Evolutionary conservation across 208 protist genomes (phyloP), one percentile per base, ranked within the genome.

Genomic region (Trypanosoma vivax): DNA sequence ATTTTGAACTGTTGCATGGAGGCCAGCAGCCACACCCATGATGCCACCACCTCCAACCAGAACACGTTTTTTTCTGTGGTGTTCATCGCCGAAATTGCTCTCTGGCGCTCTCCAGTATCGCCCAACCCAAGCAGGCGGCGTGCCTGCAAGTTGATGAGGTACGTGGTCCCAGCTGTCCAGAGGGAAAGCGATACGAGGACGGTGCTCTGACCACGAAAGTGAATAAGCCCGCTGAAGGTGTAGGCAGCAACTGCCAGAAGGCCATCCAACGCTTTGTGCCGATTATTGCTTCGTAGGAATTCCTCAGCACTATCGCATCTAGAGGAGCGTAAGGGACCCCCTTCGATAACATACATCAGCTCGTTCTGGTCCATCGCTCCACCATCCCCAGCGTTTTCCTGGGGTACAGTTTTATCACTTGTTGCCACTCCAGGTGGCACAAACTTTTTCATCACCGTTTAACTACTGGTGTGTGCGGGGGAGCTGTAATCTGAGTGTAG

Each of bases 11-110:
- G 79, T 62, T 91, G 83, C n/a, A 87, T 63, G 0, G 83, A 73
- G 2, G 76, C 61, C 30, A 91, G 60, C 76, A 87, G 74, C 83
- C 83, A 91, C 42, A 91, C 52, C 83, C 83, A 91, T 57, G 76
- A 85, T 0, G 69, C 82, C 10, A 86, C 70, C 35, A 70, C 63
- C 46, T 79, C 77, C 14, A 79, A 57, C 51, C 78, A 45, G 52
- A 83, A 90, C 10, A 81, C 70, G 23, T 79, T 69, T 37, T 63
- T 70, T 31, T 66, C 50, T 16, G 52, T 13, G 13, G 59, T n/a
- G 21, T 33, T 43, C 41, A 59, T 59, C 2, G 50, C 45, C 13
- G 16, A 27, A 18, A 23, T 45, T 13, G 48, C 60, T 29, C 53
- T 23, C 27, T 27, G 30, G 14, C 60, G 60, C 24, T 23, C 41